Evolutionary conservation across 2,329 filamentous ascomycete species (phyloP), one percentile per base, ranked within the genome.

Genomic region (Eutypa lata): DNA sequence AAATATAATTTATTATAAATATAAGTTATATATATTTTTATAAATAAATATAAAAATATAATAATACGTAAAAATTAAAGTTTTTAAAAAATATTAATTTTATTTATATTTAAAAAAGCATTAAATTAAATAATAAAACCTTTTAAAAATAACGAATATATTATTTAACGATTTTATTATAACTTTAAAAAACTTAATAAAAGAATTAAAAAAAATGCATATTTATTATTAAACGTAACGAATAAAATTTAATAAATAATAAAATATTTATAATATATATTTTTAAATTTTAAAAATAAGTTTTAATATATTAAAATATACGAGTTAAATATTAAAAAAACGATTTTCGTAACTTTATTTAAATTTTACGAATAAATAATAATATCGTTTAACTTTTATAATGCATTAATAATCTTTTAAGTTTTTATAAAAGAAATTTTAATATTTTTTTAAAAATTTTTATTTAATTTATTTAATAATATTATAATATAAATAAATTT

Each of bases 291-390:
- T 35, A 48, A 37, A 19, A 37, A 18, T 19, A 33, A 18, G 21
- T 37, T 19, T 48, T 48, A 16, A 14, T 48, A 48, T 48, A 35
- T 37, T 48, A n/a, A 37, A 48, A 48, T 48, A 35, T 48, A 48
- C n/a, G 35, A 35, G n/a, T n/a, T n/a, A n/a, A n/a, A n/a, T n/a
- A 35, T 35, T 35, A 8, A 35, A 35, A 8, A 35, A 35, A 35
- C 31, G 14, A 35, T 8, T 8, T n/a, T n/a, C n/a, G n/a, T n/a
- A n/a, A n/a, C n/a, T n/a, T n/a, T n/a, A n/a, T n/a, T n/a, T n/a
- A n/a, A 35, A 35, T 14, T 35, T 35, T 35, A 8, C 31, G 31
- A 35, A 35, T 35, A 35, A 35, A 35, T 35, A 35, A 35, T 35
- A 14, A 35, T 8, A n/a, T n/a, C n/a, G n/a, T n/a, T n/a, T n/a